Conservation (phyloP, 2,329 filamentous ascomycete genomes). For the Alternaria metachromatica region DNA sequence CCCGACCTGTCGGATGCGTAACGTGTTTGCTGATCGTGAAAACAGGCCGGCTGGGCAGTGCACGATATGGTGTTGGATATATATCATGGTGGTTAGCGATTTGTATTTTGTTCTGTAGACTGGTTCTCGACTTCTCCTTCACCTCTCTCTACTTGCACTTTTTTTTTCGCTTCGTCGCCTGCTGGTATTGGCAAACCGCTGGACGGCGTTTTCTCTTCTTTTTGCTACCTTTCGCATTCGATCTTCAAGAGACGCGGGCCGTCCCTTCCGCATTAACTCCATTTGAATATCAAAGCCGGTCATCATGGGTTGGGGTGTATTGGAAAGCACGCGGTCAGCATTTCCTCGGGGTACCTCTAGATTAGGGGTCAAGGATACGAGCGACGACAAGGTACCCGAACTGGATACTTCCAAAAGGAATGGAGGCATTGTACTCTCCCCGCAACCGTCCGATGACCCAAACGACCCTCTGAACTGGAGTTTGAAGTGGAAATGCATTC, state of each 20-base stretch:
- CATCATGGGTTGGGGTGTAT: conserved; percentile 19
- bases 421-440: conserved; percentile 5
- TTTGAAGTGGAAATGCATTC: conserved; percentile 13
- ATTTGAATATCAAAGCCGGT: neutral
- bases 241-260: neutral
- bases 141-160: neutral
- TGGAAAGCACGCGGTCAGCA: conserved; percentile 15
- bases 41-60: conserved; percentile 3
- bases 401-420: conserved; percentile 7
- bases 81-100: conserved; percentile 5
- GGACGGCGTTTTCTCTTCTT: conserved; percentile 9
- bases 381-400: conserved; percentile 7
- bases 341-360: conserved; percentile 11
- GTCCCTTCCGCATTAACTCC: neutral
- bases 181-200: conserved; percentile 16
- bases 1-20: conserved; percentile 13
- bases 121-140: neutral
- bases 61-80: neutral
- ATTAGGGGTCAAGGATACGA: conserved; percentile 9
- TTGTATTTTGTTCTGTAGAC: conserved; percentile 3
- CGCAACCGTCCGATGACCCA: conserved; percentile 8
- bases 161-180: conserved; percentile 13
- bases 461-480: conserved; percentile 23
- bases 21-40: neutral
- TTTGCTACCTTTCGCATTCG: neutral